These are phyloP conservation scores for Pyrus betulifolia DNA, from an alignment of 306 rosid genomes.

Conservation along the genomic window DNA sequence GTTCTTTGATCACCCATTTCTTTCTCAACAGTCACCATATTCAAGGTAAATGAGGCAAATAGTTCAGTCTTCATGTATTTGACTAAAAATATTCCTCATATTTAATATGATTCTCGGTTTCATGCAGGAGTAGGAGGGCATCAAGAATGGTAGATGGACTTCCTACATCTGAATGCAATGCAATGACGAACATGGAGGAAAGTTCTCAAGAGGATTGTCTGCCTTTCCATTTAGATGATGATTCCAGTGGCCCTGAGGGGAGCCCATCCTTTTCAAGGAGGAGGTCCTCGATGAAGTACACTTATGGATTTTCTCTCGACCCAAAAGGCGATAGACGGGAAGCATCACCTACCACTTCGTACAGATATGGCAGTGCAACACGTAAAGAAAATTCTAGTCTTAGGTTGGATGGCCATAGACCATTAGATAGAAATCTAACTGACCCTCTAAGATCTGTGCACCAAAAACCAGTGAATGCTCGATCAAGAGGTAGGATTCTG, in stretches of 20 bases:
- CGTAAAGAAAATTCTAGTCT: constrained; percentile 36
- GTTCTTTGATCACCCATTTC: constrained; percentile 78
- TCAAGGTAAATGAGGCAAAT: constrained; percentile 41
- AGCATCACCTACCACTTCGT: constrained; percentile 28
- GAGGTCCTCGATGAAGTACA: constrained; percentile 62
- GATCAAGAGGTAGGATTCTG: constrained; percentile 46
- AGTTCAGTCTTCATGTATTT: constrained; percentile 14
- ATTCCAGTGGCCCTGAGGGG: constrained; percentile 73
- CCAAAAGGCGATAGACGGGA: constrained; percentile 45
- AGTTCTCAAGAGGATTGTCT: constrained; percentile 75
- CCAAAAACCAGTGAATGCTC: constrained; percentile 32
- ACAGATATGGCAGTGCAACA: constrained; percentile 34
- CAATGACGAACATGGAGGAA: constrained; percentile 47
- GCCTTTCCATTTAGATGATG: constrained; percentile 84
- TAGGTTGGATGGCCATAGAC: constrained; percentile 43
- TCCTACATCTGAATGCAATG: constrained; percentile 36
- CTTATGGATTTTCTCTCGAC: constrained; percentile 71
- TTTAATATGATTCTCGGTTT: constrained; percentile 12
- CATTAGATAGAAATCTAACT: constrained; percentile 31
- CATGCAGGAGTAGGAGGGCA: constrained; percentile 49
- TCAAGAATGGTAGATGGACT: constrained; percentile 48
- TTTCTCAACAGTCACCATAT: constrained; percentile 45
- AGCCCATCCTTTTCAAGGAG: constrained; percentile 56
- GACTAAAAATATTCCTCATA: constrained; percentile 1
- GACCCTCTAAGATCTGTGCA: constrained; percentile 37